phyloP scores from a whole-genome alignment of 1,284 basidiomycete species.

The Coniophora puteana region DNA sequence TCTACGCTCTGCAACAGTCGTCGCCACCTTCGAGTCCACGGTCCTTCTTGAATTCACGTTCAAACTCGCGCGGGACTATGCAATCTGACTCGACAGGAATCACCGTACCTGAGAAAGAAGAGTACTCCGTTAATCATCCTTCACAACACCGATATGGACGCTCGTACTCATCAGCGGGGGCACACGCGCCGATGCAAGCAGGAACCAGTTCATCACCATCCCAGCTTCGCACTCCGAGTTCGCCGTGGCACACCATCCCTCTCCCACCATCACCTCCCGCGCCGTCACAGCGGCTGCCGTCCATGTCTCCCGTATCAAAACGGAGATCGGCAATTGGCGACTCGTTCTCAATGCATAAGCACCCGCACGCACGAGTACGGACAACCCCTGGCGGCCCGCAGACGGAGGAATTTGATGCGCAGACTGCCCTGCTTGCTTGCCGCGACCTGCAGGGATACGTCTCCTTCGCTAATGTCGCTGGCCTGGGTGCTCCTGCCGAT shows the following conservation, averaged over 20 bases:
- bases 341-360: conserved; percentile 10
- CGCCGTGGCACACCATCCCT: conserved; percentile 24
- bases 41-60: conserved; percentile 23
- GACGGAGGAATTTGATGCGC: conserved; percentile 59
- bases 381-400: conserved; percentile 13
- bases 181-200: conserved; percentile 9
- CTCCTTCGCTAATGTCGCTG: conserved; percentile 62
- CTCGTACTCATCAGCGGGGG: conserved; percentile 11
- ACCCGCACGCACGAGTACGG: conserved; percentile 16
- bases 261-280: conserved; percentile 27
- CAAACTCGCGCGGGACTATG: conserved; percentile 23
- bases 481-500: conserved; percentile 60
- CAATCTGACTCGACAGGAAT: conserved; percentile 18
- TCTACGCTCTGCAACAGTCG: conserved; percentile 17
- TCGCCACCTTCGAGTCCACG: conserved; percentile 29
- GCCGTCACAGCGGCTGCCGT: background rate
- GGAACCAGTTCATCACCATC: conserved; percentile 14
- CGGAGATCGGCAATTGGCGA: no score
- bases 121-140: background rate
- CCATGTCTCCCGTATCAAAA: no score
- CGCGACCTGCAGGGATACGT: conserved; percentile 62
- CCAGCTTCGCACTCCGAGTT: conserved; percentile 18
- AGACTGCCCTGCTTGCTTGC: conserved; percentile 54
- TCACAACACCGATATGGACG: conserved; percentile 10
- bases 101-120: conserved; percentile 2